These are phyloP conservation scores for Saccharomyces mikatae DNA, from an alignment of 805 yeast species.

Conservation along the genomic window DNA sequence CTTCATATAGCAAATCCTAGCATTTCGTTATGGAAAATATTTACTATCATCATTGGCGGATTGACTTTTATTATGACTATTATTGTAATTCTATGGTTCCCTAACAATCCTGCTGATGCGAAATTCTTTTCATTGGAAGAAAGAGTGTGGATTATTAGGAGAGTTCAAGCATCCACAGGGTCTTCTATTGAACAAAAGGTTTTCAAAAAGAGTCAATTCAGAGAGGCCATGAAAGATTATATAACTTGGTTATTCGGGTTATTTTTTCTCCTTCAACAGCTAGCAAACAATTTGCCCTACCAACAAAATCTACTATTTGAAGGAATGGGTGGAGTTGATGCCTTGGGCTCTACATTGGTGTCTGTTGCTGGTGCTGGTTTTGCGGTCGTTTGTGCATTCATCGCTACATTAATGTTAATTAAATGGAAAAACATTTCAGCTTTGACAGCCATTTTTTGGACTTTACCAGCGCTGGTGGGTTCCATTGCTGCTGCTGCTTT, in stretches of 20 bases:
- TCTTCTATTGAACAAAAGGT: conserved; percentile 39
- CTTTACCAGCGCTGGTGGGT: conserved; percentile 39
- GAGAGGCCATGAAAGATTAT: conserved; percentile 45
- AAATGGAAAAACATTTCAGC: conserved; percentile 34
- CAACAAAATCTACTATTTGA: conserved; percentile 44
- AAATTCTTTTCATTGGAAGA: conserved; percentile 41
- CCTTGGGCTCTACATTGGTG: conserved; percentile 42
- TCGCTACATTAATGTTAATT: conserved; percentile 32
- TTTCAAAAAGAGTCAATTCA: conserved; percentile 41
- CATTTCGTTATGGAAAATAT: conserved; percentile 43
- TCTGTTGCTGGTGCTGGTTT: conserved; percentile 48
- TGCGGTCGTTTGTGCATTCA: conserved; percentile 34
- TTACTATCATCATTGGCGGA: conserved; percentile 50
- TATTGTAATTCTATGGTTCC: conserved; percentile 37
- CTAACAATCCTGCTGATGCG: conserved; percentile 49
- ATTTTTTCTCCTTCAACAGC: conserved; percentile 37
- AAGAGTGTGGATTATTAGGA: conserved; percentile 42
- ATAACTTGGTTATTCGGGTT: conserved; percentile 37
- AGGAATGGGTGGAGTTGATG: conserved; percentile 37
- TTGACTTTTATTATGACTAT: conserved; percentile 38
- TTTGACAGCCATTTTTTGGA: conserved; percentile 32
- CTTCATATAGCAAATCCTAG: conserved; percentile 16
- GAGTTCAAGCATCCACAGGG: conserved; percentile 34
- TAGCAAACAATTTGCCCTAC: conserved; percentile 46
- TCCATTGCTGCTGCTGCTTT: conserved; percentile 39